Conservation (phyloP, 306 rosid genomes). For the Coriaria nepalensis region DNA sequence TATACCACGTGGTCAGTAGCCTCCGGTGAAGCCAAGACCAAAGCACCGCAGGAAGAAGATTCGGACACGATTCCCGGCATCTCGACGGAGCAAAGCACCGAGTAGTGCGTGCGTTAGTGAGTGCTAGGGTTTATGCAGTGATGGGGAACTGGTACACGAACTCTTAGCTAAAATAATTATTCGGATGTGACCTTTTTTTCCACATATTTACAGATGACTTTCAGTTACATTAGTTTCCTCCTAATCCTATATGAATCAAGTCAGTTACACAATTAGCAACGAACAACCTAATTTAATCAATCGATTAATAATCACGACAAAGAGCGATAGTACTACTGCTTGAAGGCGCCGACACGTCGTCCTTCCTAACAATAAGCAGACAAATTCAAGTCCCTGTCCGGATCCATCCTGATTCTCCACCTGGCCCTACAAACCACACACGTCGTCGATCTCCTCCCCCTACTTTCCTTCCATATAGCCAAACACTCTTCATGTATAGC, state of each 20-base stretch:
- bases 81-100: slow-evolving; percentile 22
- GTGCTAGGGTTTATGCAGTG: slow-evolving; percentile 30
- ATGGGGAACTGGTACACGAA: too few relatives aligned
- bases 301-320: slow-evolving; percentile 2
- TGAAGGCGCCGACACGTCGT: slow-evolving; percentile 7
- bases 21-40: slow-evolving; percentile 35
- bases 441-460: slow-evolving; percentile 38
- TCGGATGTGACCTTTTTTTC: too few relatives aligned
- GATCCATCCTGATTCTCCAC: slow-evolving; percentile 39
- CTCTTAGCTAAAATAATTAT: too few relatives aligned
- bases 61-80: slow-evolving; percentile 4
- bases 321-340: not conserved
- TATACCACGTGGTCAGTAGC: slow-evolving; percentile 20
- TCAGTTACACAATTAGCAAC: not conserved
- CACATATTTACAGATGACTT: not conserved
- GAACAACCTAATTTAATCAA: not conserved
- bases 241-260: not conserved
- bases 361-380: slow-evolving; percentile 44
- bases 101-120: not conserved
- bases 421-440: slow-evolving; percentile 88
- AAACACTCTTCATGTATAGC: slow-evolving; percentile 70
- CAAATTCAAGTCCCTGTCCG: slow-evolving; percentile 54
- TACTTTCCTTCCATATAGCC: slow-evolving; percentile 58
- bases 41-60: slow-evolving; percentile 19
- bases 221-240: not conserved